Evolutionary conservation across 495 filamentous ascomycete genomes (phyloP).

Genomic region (Ramalina intermedia): DNA sequence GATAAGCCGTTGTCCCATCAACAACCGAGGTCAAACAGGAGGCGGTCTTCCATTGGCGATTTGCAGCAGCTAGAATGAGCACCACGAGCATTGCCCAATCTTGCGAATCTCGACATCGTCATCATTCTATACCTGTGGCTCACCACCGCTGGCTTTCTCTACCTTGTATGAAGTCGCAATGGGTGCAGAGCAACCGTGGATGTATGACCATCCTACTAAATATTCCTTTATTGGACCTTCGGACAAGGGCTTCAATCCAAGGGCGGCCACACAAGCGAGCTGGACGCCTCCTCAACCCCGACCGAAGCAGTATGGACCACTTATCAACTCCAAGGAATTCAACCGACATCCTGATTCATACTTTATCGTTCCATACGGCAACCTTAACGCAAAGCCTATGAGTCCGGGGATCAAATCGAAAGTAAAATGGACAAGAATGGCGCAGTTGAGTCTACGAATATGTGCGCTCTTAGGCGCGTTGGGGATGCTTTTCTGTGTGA

Average conservation of each 20-base stretch:
- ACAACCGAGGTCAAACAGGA: too few relatives aligned
- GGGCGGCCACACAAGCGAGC: conserved; percentile 63
- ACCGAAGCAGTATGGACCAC: conserved; percentile 54
- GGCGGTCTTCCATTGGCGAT: too few relatives aligned
- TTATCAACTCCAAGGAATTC: conserved; percentile 46
- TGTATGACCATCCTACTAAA: conserved; percentile 48
- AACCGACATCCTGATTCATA: conserved; percentile 63
- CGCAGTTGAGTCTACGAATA: conserved; percentile 52
- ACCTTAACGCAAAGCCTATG: conserved; percentile 48
- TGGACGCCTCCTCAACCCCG: conserved; percentile 38
- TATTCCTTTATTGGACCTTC: conserved; percentile 35
- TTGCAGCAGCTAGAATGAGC: too few relatives aligned
- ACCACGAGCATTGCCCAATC: not conserved
- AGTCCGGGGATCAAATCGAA: conserved; percentile 48
- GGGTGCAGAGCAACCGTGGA: conserved; percentile 56
- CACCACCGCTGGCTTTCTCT: not conserved
- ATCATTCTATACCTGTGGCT: not conserved
- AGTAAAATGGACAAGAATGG: conserved; percentile 47
- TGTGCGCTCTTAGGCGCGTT: conserved; percentile 51
- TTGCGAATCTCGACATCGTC: not conserved
- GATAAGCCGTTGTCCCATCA: too few relatives aligned
- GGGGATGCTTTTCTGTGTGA: conserved; percentile 56
- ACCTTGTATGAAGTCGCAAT: conserved; percentile 20
- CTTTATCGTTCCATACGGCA: conserved; percentile 29
- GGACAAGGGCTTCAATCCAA: conserved; percentile 61